Evolutionary conservation across 805 yeast species (phyloP).

Genomic region (Tetrapisispora taiwanensis): DNA sequence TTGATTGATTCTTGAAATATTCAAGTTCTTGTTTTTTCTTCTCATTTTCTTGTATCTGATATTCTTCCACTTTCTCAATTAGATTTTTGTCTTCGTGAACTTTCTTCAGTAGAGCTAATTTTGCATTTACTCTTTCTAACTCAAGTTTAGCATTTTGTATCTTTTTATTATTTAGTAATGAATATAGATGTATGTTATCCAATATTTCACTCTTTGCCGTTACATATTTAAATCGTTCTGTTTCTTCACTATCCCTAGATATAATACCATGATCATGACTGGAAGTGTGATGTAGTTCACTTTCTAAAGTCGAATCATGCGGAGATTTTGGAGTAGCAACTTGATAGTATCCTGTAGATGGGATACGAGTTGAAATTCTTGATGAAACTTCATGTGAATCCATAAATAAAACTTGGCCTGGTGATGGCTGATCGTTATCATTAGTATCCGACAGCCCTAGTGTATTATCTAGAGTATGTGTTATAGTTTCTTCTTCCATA

Average conservation of each 20-base stretch:
- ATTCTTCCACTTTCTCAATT: conserved; percentile 14
- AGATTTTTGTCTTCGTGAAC: conserved; percentile 29
- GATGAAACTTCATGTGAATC: conserved; percentile 2
- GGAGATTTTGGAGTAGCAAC: conserved; percentile 38
- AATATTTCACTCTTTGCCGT: conserved; percentile 27
- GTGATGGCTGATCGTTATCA: neutral
- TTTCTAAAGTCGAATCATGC: conserved; percentile 27
- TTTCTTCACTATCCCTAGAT: conserved; percentile 20
- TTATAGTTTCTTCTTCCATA: neutral
- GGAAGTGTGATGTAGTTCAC: conserved; percentile 11
- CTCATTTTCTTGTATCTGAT: conserved; percentile 9
- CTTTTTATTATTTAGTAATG: conserved; percentile 51
- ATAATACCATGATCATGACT: conserved; percentile 3
- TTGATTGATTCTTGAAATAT: conserved; percentile 20
- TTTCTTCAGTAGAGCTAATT: conserved; percentile 42
- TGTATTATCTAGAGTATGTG: neutral
- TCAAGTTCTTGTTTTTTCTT: conserved; percentile 17
- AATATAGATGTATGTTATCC: conserved; percentile 50
- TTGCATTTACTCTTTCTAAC: conserved; percentile 47
- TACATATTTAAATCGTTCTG: conserved; percentile 22
- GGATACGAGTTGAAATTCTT: neutral
- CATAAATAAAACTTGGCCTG: conserved; percentile 3
- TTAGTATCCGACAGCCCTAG: neutral
- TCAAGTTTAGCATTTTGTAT: conserved; percentile 41
- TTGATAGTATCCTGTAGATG: conserved; percentile 21